Base-by-base conservation (phyloP, 306 rosid species). In the Mimosa bimucronata region DNA sequence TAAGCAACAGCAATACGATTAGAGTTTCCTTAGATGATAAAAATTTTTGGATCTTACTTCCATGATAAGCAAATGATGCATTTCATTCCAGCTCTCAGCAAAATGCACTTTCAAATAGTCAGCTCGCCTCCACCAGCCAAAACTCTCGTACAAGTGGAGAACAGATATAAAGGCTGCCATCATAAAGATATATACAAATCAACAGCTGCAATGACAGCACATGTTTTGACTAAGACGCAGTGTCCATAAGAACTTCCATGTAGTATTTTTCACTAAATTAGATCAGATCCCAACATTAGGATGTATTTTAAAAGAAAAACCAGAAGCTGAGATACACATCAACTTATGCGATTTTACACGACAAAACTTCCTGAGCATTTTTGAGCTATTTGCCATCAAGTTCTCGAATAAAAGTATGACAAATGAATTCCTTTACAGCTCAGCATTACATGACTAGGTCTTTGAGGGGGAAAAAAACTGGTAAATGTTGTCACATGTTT, bases 11-110 rank as follows among this genome's bases (percentile, higher is more conserved):
- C 74, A 83, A 74, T 15, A 68, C 42, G 66, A 67, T 81, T 64
- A 25, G 44, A 80, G 37, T 65, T 66, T 30, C 41, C 38, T 70
- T 58, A 12, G 21, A 65, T 46, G 42, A 62, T 62, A 50, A 44
- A 30, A 41, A 3, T 19, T 13, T 68, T 13, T 30, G 11, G 15
- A 70, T 74, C 87, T 81, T 86, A 92, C 99, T 81, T 95, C 99
- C 99, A 95, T 95, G 83, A 95, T 93, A 81, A 95, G 97, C 87
- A 95, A 91, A 88, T 95, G 98, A 82, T 95, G 98, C 99, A 95
- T 90, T 89, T 93, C 99, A 87, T 95, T 93, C 99, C 98, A 93
- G 91, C 99, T 95, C 88, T 95, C 99, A 50, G 98, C 99, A 83
- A 95, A 95, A 86, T 95, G 98, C 75, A 95, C 99, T 90, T 95